Percentiles rank a stretch among this genome's conserved stretches.
Evolutionary conservation across 305 asterid species (phyloP).

Genomic region (Salvia sclarea): DNA sequence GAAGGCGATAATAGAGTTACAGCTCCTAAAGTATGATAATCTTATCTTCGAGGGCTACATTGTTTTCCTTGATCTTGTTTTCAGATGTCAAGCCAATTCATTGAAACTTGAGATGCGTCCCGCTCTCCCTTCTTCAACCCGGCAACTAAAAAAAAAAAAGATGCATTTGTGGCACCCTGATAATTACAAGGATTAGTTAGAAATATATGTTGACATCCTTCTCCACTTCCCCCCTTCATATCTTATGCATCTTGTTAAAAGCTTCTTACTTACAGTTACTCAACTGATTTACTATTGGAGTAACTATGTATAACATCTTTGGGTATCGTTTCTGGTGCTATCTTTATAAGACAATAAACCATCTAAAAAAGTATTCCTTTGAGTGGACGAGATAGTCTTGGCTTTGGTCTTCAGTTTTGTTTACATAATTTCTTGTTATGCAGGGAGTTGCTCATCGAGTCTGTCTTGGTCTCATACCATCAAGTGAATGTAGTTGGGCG

Average conservation of each 20-base stretch:
- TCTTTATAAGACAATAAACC: background rate
- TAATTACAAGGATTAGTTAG: background rate
- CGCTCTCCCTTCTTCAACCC: background rate
- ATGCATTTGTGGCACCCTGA: background rate
- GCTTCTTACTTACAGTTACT: background rate
- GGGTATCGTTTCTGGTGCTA: background rate
- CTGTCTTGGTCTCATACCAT: conserved; percentile 90
- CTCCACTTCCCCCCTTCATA: background rate
- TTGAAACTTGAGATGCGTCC: conserved; percentile 4
- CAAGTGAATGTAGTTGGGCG: conserved; percentile 92
- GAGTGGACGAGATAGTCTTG: background rate
- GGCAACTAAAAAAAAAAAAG: background rate
- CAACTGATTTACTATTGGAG: background rate
- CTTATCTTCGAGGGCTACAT: conserved; percentile 5
- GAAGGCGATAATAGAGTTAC: conserved; percentile 91
- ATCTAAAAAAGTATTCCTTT: background rate
- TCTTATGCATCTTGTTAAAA: background rate
- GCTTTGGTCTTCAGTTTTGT: conserved; percentile 7
- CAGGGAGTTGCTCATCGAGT: conserved; percentile 98
- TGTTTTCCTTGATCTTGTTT: background rate
- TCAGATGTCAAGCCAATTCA: background rate
- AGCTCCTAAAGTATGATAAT: conserved; percentile 74
- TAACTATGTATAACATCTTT: background rate
- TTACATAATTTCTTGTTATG: background rate
- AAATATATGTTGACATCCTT: background rate